Base-by-base conservation (phyloP, 2,329 filamentous ascomycete genomes). In the Verruconis gallopava region DNA sequence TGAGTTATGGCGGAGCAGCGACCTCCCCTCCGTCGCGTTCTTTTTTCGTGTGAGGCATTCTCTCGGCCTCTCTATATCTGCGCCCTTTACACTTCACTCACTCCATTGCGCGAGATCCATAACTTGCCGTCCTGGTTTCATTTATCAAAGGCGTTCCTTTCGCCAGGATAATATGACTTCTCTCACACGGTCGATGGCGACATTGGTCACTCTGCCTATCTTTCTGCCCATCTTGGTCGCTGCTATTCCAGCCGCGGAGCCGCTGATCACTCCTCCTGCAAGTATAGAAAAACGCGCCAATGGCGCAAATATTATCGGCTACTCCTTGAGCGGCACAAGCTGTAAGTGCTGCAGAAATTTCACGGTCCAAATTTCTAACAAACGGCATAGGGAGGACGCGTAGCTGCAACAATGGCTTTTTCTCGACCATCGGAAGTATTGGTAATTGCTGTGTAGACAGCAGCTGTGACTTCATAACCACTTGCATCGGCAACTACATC, bases 281-380 rank as follows among this genome's bases (percentile, higher is more conserved):
- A 17, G n/a, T 5, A 18, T 41, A 4, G 39, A 20, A 3, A 20
- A 36, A 28, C 28, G 39, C 11, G 39, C 39, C 12, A 41, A 41
- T 21, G 39, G 39, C 13, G 39, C 39, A 17, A 41, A 41, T 34
- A 35, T 34, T 17, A 41, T 41, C n/a, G 39, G 39, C 14, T 41
- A 13, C 21, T 41, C 39, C 13, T 21, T 28, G 13, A 33, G 21
- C 11, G 39, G 39, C 12, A 36, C 39, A 9, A 28, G 25, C 20
- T 35, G 39, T 41, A 20, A 15, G 39, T 41, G 18, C 4, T 6
- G 39, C n/a, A 12, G 13, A 28, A 17, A 12, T 30, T 11, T 11
- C 15, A 36, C 25, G n/a, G 12, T 13, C 4, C n/a, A n/a, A 9
- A 17, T 3, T 13, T 14, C 28, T 41, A 15, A 41, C 20, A 5